Evolutionary conservation across 768 basidiomycete species (phyloP).

Genomic region (Lentinula aciculospora): DNA sequence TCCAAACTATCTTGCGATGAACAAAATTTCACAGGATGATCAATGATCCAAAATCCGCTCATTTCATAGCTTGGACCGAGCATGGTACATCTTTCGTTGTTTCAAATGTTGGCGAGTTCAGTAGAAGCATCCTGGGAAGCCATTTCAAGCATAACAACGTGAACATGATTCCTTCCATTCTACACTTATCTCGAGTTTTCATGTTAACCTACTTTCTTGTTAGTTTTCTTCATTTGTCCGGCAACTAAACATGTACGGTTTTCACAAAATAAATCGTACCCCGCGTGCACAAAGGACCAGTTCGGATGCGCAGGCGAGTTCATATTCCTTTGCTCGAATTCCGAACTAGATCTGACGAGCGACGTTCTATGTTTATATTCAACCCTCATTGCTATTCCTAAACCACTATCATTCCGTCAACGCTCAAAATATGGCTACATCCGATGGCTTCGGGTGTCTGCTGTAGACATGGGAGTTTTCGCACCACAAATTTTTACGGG

Average conservation of each 20-base stretch:
- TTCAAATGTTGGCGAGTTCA: constrained; percentile 82
- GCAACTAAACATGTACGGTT: constrained; percentile 95
- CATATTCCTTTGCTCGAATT: not conserved
- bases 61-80: constrained; percentile 81
- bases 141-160: constrained; percentile 93
- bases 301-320: constrained; percentile 46
- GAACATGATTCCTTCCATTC: constrained; percentile 21
- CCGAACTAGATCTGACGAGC: not conserved
- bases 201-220: not conserved
- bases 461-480: constrained; percentile 80
- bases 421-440: not conserved
- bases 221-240: constrained; percentile 93
- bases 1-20: not conserved
- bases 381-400: not conserved
- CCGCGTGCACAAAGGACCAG: constrained; percentile 81
- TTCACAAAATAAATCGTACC: constrained; percentile 91
- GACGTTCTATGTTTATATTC: not conserved
- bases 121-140: constrained; percentile 74
- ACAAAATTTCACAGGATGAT: constrained; percentile 58
- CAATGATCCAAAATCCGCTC: constrained; percentile 71
- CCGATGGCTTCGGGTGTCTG: not conserved
- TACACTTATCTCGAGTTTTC: constrained; percentile 7
- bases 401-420: not conserved
- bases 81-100: constrained; percentile 82
- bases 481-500: constrained; percentile 81